Evolutionary conservation across 2,329 filamentous ascomycete genomes (phyloP).

Genomic region (Fusarium brevicatenulatum): DNA sequence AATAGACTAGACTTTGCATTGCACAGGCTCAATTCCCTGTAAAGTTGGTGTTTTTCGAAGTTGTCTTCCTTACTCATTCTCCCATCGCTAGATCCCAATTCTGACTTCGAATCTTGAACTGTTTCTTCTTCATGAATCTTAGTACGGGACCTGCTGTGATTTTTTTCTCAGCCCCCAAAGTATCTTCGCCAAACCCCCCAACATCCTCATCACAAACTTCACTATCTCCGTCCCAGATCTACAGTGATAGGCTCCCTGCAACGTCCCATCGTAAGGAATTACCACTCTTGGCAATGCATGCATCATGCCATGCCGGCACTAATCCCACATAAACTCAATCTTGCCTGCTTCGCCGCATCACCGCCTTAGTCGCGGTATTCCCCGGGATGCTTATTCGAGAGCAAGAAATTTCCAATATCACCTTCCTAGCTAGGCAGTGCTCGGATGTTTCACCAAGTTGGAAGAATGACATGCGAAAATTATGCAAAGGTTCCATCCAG

Average conservation of each 20-base stretch:
- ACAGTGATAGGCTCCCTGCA: no score
- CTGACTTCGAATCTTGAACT: background rate
- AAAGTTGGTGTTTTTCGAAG: no score
- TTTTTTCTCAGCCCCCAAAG: fast-evolving
- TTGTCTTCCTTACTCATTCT: no score
- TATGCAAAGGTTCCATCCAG: background rate
- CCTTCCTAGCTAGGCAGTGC: background rate
- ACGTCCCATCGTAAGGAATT: background rate
- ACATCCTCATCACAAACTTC: fast-evolving
- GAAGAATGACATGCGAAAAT: background rate
- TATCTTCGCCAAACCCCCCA: background rate
- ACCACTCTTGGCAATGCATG: background rate
- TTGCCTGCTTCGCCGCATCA: background rate
- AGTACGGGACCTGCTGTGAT: fast-evolving
- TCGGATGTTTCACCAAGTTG: background rate
- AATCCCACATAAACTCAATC: background rate
- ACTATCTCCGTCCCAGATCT: background rate
- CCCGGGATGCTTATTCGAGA: background rate
- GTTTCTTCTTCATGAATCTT: fast-evolving
- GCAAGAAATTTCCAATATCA: background rate
- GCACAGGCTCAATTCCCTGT: background rate
- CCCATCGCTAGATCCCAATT: fast-evolving
- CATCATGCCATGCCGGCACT: background rate
- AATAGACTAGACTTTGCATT: background rate
- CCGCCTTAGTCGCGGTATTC: background rate